Evolutionary conservation across 2,329 filamentous ascomycete species (phyloP), one percentile per base, ranked within the genome.

Genomic region (Ophiostoma piceae): DNA sequence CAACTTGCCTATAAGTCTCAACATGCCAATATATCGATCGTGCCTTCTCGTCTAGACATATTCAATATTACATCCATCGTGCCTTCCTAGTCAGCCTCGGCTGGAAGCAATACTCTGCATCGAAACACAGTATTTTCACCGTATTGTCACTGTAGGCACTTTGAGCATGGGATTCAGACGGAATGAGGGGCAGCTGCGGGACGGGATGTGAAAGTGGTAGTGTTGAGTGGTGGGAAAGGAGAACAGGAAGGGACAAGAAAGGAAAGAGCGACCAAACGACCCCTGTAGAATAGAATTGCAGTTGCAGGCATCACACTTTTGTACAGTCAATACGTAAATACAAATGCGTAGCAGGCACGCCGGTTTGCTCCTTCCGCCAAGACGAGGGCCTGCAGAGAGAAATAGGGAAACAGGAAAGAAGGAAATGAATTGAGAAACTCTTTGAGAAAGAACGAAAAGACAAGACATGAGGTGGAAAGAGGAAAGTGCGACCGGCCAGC

Each of bases 331-430:
- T 57, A 26, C 51, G n/a, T 57, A 57, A 26, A 19, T 29, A 11
- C 51, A 26, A 26, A 16, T 62, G 32, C 11, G 57, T 26, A 22
- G 57, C 57, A 62, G 54, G 12, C 57, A 32, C 57, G 57, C 57
- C 26, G 57, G 26, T 39, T 65, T 39, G 32, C 62, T 65, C 62
- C 35, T 65, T 29, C 62, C 35, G 62, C 62, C 62, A 65, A 65
- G 62, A 8, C 62, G 62, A 65, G 62, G 32, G 32, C 32, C 62
- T 65, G 62, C 7, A 39, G 9, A 39, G 22, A 11, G 32, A 37
- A 65, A 37, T n/a, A n/a, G 9, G 11, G 14, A 37, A 22, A n/a
- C 7, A 41, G 39, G 39, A 41, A 41, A 41, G 39, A 12, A 41
- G 8, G 39, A 14, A 41, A 41, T 12, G 9, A 41, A 41, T 14